phyloP scores from a whole-genome alignment of 202 grass and related monocot species.

The Bolboschoenoplectus hybrid region DNA sequence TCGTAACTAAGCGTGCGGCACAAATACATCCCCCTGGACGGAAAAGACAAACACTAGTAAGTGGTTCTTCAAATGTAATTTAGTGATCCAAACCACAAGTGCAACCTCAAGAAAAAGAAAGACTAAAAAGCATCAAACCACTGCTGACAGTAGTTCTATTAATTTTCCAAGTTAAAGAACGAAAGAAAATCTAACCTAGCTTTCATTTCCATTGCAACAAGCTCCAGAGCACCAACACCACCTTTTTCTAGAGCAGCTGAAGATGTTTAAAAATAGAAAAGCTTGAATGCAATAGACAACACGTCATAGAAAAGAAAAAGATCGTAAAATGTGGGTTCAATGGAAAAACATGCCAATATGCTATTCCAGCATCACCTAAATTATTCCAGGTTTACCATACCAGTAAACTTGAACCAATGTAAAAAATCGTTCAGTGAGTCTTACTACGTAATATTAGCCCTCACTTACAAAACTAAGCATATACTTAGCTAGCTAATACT shows the following conservation, averaged over 20 bases:
- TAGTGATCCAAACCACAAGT: conserved; percentile 7
- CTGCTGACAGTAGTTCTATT: neutral
- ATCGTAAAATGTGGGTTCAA: neutral
- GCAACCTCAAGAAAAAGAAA: neutral
- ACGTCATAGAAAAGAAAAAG: neutral
- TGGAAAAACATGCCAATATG: neutral
- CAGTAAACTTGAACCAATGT: neutral
- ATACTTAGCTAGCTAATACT: neutral
- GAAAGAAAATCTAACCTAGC: conserved; percentile 63
- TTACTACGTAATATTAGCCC: neutral
- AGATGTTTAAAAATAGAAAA: conserved; percentile 34
- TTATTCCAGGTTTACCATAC: conserved; percentile 1
- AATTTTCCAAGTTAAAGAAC: conserved; percentile 18
- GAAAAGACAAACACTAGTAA: conserved; percentile 41
- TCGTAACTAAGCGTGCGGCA: conserved; percentile 98
- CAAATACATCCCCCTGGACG: conserved; percentile 94
- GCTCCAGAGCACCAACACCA: conserved; percentile 98
- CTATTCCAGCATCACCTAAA: neutral
- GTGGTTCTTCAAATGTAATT: conserved; percentile 41
- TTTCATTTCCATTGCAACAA: conserved; percentile 99
- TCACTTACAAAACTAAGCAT: neutral
- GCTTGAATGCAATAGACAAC: conserved; percentile 23
- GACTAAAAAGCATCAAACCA: neutral
- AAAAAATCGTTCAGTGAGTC: neutral
- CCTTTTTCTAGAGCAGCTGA: conserved; percentile 98